phyloP scores from a whole-genome alignment of 2,329 filamentous ascomycete species.

The Aureobasidium sp. region DNA sequence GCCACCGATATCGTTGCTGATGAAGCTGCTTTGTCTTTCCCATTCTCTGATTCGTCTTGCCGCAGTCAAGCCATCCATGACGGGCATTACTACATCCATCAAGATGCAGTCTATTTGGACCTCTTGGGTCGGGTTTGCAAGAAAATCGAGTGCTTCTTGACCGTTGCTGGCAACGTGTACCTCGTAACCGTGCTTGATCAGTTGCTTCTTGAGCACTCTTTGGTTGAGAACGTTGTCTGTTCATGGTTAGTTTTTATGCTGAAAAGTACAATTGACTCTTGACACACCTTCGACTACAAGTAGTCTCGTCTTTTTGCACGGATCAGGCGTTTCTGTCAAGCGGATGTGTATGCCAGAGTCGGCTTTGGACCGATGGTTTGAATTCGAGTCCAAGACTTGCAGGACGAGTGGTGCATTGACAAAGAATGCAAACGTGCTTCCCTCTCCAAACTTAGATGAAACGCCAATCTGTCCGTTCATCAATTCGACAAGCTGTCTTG shows the following conservation, averaged over 20 bases:
- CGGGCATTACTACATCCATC: conserved; percentile 48
- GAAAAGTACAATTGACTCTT: background rate
- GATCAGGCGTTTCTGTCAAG: background rate
- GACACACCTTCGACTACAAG: conserved; percentile 22
- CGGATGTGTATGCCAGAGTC: background rate
- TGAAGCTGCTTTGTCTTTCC: conserved; percentile 21
- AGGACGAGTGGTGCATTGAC: conserved; percentile 42
- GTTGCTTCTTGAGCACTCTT: conserved; percentile 22
- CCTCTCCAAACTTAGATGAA: conserved; percentile 45
- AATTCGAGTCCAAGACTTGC: background rate
- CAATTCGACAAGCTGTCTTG: conserved; percentile 56
- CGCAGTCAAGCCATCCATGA: conserved; percentile 68
- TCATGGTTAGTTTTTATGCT: conserved; percentile 15
- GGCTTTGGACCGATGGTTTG: background rate
- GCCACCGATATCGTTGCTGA: background rate
- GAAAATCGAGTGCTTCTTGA: conserved; percentile 21
- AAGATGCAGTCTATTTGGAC: background rate
- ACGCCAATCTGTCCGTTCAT: conserved; percentile 61
- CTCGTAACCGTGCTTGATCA: conserved; percentile 21
- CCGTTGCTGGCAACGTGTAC: conserved; percentile 22
- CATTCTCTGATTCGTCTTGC: conserved; percentile 56
- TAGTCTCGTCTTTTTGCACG: conserved; percentile 1
- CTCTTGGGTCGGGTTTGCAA: conserved; percentile 17
- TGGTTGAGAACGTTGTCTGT: conserved; percentile 21
- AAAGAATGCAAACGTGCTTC: conserved; percentile 58